Percentiles rank a stretch among this genome's conserved stretches.
These are phyloP conservation scores for Cyclotella kingstonii DNA, from an alignment of 108 stramenopile genomes.

Conservation along the genomic window DNA sequence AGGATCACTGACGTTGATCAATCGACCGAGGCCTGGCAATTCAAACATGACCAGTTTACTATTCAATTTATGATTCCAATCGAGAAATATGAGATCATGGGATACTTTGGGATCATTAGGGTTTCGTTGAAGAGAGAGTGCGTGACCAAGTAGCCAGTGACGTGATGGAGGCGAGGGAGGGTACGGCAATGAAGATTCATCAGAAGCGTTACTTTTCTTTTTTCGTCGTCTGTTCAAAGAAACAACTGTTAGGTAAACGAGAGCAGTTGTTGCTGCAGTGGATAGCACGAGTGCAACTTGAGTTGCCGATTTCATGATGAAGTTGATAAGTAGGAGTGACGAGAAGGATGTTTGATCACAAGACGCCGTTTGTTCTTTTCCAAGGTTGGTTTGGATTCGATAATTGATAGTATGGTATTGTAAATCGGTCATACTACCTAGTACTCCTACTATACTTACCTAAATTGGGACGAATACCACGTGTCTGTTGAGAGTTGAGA, in stretches of 20 bases:
- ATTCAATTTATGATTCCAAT: conserved; percentile 32
- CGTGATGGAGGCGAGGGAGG: conserved; percentile 9
- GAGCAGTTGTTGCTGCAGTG: background rate
- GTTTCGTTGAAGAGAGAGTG: conserved; percentile 9
- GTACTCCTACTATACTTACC: no score
- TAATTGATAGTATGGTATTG: no score
- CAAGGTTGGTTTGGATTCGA: no score
- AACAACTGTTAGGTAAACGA: background rate
- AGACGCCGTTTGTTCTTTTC: no score
- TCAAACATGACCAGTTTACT: conserved; percentile 37
- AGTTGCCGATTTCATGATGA: no score
- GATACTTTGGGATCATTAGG: conserved; percentile 10
- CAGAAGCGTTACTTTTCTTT: background rate
- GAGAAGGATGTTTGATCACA: no score
- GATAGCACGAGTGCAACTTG: no score
- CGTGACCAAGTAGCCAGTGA: conserved; percentile 29
- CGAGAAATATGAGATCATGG: conserved; percentile 25
- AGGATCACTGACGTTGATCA: conserved; percentile 34
- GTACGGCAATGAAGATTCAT: conserved; percentile 2
- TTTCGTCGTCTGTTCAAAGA: background rate
- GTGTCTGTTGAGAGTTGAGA: no score
- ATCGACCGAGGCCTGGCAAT: conserved; percentile 19
- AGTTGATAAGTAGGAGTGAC: no score
- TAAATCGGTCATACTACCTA: no score
- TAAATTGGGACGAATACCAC: no score